Percentiles rank a stretch among this genome's conserved stretches.
Conservation (phyloP, 306 rosid species). For the Cucumis hystrix region DNA sequence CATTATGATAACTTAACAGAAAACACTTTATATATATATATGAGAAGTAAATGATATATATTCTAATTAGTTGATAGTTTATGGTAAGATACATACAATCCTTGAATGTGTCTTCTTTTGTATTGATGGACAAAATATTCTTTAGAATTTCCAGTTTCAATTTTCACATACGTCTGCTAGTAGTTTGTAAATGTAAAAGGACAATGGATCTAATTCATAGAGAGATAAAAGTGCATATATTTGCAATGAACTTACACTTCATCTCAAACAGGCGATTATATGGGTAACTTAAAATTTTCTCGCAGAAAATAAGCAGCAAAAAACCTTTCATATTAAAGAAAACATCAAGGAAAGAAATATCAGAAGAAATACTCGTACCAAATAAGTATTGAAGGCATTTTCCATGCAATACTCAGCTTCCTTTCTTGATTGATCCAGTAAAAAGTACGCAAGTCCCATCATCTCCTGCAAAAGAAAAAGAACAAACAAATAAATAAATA, state of each 20-base stretch:
- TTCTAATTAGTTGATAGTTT: no score
- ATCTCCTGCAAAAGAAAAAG: slow-evolving; percentile 63
- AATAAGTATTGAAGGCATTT: slow-evolving; percentile 81
- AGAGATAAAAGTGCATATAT: no score
- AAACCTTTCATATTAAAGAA: neutral
- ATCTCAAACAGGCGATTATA: neutral
- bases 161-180: no score
- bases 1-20: neutral
- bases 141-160: no score
- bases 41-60: no score
- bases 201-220: no score
- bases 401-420: slow-evolving; percentile 99
- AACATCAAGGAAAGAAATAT: neutral
- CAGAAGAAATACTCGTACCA: slow-evolving; percentile 41
- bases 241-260: no score
- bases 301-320: neutral
- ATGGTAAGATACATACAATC: no score
- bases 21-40: no score
- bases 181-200: no score
- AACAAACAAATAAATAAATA: neutral
- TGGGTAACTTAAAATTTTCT: neutral
- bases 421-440: slow-evolving; percentile 89
- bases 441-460: slow-evolving; percentile 90
- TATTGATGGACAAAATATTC: no score
- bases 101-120: no score